Evolutionary conservation across 345 rosid genomes (phyloP).

Genomic region (Aurinia saxatilis): DNA sequence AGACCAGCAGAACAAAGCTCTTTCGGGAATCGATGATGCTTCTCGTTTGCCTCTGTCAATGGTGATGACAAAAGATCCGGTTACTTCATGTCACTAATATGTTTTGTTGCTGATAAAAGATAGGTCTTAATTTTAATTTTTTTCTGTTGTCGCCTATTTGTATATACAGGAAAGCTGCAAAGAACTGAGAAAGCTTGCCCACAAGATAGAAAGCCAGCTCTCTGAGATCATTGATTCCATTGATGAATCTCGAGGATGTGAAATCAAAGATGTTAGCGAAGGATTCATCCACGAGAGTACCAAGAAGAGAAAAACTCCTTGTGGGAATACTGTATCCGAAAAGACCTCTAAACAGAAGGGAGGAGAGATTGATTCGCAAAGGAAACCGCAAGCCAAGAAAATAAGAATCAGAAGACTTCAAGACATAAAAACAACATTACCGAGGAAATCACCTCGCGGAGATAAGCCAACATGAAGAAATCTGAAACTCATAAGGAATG

Average conservation of each 20-base stretch:
- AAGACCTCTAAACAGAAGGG: constrained; percentile 6
- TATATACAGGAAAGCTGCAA: constrained; percentile 26
- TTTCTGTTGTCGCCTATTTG: neutral
- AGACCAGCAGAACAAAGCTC: constrained; percentile 14
- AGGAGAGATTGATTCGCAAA: neutral
- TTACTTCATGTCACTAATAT: neutral
- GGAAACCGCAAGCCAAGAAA: constrained; percentile 1
- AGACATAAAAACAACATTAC: constrained; percentile 6
- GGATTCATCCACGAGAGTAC: neutral
- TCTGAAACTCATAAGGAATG: neutral
- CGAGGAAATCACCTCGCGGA: constrained; percentile 13
- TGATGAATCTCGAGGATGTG: constrained; percentile 1
- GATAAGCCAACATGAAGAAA: constrained; percentile 1
- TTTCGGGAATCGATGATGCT: constrained; percentile 9
- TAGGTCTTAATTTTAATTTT: neutral
- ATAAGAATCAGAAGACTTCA: neutral
- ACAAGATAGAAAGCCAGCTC: constrained; percentile 22
- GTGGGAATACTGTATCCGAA: neutral
- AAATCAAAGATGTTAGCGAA: neutral
- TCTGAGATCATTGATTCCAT: constrained; percentile 12
- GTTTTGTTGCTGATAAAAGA: constrained; percentile 1
- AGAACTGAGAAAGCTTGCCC: constrained; percentile 13
- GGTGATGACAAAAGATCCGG: constrained; percentile 4
- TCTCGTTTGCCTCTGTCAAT: constrained; percentile 19
- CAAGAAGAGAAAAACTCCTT: neutral